Percentiles rank a stretch among this genome's conserved stretches.
These are phyloP conservation scores for Cryptosporidium xiaoi DNA, from an alignment of 169 alveolate species.

Conservation along the genomic window DNA sequence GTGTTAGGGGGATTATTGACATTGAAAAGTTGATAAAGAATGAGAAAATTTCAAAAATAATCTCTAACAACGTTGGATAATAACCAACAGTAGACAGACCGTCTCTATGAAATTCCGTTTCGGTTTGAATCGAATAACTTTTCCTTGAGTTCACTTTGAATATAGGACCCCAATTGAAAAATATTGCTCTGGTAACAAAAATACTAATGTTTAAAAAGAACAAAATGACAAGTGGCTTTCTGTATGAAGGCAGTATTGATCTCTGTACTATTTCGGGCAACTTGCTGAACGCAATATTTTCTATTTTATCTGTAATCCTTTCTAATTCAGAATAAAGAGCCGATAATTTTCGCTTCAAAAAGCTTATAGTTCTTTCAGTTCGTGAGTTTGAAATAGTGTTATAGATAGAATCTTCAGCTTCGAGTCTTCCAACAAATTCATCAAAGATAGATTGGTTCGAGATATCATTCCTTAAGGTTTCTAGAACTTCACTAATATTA, in stretches of 20 bases:
- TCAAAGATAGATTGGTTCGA: conserved; percentile 29
- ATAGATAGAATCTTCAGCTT: neutral
- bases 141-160: conserved; percentile 3
- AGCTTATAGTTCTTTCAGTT: neutral
- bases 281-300: neutral
- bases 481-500: neutral
- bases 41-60: conserved; percentile 31
- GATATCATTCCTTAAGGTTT: conserved; percentile 34
- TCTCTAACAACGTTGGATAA: conserved; percentile 42
- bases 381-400: neutral
- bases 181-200: conserved; percentile 3
- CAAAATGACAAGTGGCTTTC: conserved; percentile 45
- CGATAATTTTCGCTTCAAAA: neutral
- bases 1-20: conserved; percentile 55
- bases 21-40: conserved; percentile 32
- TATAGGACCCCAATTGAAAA: conserved; percentile 54
- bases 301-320: neutral
- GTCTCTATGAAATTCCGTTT: neutral
- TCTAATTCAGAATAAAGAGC: neutral
- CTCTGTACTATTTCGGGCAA: conserved; percentile 26
- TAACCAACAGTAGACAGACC: neutral
- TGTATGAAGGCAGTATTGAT: conserved; percentile 40
- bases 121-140: neutral
- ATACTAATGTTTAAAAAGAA: conserved; percentile 15
- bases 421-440: conserved; percentile 23